Conservation (phyloP, 23 red algal genomes). For the Cyanidium caldarium region DNA sequence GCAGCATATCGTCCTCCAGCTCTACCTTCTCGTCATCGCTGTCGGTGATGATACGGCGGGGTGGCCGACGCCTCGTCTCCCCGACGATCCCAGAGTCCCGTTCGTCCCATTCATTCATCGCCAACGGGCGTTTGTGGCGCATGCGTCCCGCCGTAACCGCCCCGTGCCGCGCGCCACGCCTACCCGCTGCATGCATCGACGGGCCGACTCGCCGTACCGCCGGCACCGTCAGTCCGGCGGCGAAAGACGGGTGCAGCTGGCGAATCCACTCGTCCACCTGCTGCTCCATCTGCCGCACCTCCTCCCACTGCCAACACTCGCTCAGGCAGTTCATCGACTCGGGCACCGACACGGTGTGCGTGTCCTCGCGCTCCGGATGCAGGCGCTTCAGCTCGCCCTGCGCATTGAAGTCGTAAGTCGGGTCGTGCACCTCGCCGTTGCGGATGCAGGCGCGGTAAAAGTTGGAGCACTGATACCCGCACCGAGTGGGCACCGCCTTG, state of each 20-base stretch:
- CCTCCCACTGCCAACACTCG: conserved; percentile 12
- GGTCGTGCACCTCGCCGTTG: conserved; percentile 5
- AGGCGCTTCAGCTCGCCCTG: conserved; percentile 14
- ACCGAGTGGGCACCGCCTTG: conserved; percentile 8
- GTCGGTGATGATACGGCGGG: no score
- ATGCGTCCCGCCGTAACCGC: no score
- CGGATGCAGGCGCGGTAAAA: conserved; percentile 25
- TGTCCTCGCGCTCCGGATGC: conserved; percentile 19
- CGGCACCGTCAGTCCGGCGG: not conserved
- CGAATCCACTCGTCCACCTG: conserved; percentile 17
- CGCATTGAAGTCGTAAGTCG: conserved; percentile 17
- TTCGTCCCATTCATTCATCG: no score
- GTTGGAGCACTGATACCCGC: conserved; percentile 22
- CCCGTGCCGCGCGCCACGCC: no score
- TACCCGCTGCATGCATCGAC: no score
- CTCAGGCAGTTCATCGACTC: conserved; percentile 12
- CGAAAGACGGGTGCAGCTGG: conserved; percentile 5
- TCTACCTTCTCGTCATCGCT: no score
- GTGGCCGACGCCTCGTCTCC: no score
- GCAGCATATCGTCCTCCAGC: no score
- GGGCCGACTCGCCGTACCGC: no score
- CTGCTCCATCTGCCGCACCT: conserved; percentile 9
- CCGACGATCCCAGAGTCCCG: no score
- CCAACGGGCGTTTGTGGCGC: no score
- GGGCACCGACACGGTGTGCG: not conserved